Base-by-base conservation (phyloP, 305 asterid genomes). In the Andrographis paniculata region DNA sequence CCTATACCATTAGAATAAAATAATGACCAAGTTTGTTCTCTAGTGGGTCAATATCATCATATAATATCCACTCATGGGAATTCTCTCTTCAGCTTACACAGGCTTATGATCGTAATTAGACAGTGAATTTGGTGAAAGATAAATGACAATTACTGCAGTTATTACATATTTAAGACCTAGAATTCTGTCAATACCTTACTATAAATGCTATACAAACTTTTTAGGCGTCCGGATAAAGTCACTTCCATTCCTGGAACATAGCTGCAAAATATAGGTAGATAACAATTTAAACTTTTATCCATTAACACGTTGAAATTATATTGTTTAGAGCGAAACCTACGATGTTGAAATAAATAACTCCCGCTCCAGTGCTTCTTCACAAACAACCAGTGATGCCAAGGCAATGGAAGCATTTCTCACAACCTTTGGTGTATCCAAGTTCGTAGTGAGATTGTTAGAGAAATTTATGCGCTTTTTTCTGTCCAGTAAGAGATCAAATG, bases 241-340 rank as follows among this genome's bases (percentile, higher is more conserved):
- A 89, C 98, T 72, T 89, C 98, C 94, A 82, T 85, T 53, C 98
- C 95, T 18, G 95, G 98, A 69, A 89, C 71, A 66, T 89, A 89
- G 48, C 95, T 89, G 93, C 77, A 72, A 55, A 33, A 14, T n/a
- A 66, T 47, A 59, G 50, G 40, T 42, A 31, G 37, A 50, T 24
- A 44, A 46, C 33, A 45, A 58, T 55, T 55, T 52, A 41, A 60
- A 54, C 18, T 16, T n/a, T 17, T 16, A 19, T 49, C 41, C 17
- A 37, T 15, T 42, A 39, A 57, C 59, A 52, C 30, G 39, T 60
- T n/a, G 56, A 42, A 21, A 31, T 22, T 50, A 33, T 53, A 17
- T 49, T 45, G 60, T 45, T 45, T 55, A 50, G 27, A 52, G 48
- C 22, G 52, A 52, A 74, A 65, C 94, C n/a, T 80, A 89, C 95